Conservation (phyloP, 2,329 filamentous ascomycete species). For the Fusarium sublunatum region DNA sequence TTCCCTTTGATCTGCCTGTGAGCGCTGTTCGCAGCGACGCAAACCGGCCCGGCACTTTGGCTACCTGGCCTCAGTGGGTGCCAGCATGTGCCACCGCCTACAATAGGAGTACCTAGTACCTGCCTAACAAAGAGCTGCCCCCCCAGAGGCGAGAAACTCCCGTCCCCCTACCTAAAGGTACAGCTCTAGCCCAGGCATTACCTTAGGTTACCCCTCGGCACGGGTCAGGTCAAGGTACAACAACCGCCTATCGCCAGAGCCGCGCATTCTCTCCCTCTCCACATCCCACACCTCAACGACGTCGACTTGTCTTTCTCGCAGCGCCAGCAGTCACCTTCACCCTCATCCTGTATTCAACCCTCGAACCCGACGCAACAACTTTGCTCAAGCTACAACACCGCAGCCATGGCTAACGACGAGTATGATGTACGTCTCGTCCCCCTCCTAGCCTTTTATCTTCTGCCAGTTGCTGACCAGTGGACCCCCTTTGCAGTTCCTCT, state of each 20-base stretch:
- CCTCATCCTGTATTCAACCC: slow-evolving; percentile 25
- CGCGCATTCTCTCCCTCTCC: slow-evolving; percentile 50
- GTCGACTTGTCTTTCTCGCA: slow-evolving; percentile 42
- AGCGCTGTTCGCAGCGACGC: slow-evolving; percentile 22
- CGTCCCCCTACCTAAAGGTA: slow-evolving; percentile 19
- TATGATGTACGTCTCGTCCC: slow-evolving; percentile 83
- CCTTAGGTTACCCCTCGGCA: slow-evolving; percentile 44
- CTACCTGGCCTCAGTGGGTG: slow-evolving; percentile 34
- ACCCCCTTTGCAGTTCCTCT: slow-evolving; percentile 80
- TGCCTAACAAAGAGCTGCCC: slow-evolving; percentile 19
- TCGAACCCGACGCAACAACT: slow-evolving; percentile 25
- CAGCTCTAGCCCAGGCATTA: slow-evolving; percentile 30
- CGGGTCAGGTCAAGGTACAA: slow-evolving; percentile 40
- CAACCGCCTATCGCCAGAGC: slow-evolving; percentile 49
- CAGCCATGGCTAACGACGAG: slow-evolving; percentile 98
- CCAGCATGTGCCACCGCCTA: slow-evolving; percentile 25
- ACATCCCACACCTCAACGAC: slow-evolving; percentile 49
- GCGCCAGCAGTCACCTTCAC: slow-evolving; percentile 40
- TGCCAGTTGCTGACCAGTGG: slow-evolving; percentile 50
- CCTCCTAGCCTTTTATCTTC: slow-evolving; percentile 35
- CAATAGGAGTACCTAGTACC: slow-evolving; percentile 4
- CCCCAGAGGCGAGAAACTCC: slow-evolving; percentile 11
- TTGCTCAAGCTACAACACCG: slow-evolving; percentile 42
- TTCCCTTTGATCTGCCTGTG: slow-evolving; percentile 37
- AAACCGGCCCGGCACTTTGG: slow-evolving; percentile 9